Conservation (phyloP, 2,329 filamentous ascomycete species). For the Colletotrichum navitas region DNA sequence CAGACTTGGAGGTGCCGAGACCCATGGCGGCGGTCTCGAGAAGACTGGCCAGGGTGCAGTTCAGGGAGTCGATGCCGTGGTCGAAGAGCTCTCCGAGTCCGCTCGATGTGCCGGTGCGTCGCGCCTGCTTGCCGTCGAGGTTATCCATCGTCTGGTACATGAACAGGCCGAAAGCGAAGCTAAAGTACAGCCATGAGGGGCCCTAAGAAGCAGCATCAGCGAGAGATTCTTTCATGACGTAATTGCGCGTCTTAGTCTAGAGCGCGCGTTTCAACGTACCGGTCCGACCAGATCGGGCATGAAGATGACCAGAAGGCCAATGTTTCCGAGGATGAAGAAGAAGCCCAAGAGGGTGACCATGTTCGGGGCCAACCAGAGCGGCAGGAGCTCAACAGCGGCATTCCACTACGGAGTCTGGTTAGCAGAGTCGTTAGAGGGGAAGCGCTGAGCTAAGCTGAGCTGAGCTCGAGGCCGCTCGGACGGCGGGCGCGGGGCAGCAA, state of each 20-base stretch:
- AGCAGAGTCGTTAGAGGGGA: conserved; percentile 41
- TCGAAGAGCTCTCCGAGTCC: conserved; percentile 97
- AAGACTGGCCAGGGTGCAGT: conserved; percentile 93
- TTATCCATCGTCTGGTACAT: conserved; percentile 99
- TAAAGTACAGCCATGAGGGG: conserved; percentile 93
- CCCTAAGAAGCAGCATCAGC: conserved; percentile 63
- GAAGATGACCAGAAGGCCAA: conserved; percentile 78
- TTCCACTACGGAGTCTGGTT: conserved; percentile 80
- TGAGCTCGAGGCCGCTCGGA: conserved; percentile 30
- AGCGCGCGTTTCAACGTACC: conserved; percentile 63
- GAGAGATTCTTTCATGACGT: conserved; percentile 19
- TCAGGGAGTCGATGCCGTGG: conserved; percentile 97
- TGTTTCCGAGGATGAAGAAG: conserved; percentile 90
- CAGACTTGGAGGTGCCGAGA: conserved; percentile 84
- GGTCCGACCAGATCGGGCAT: conserved; percentile 93
- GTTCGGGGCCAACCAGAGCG: conserved; percentile 96
- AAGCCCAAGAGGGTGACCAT: conserved; percentile 97
- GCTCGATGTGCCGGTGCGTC: conserved; percentile 93
- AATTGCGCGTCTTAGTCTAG: conserved; percentile 34
- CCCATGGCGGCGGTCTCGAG: conserved; percentile 95
- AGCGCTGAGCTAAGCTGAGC: neutral
- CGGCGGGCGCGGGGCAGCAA: conserved; percentile 37
- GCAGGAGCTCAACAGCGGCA: conserved; percentile 89
- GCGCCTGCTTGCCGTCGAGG: conserved; percentile 96
- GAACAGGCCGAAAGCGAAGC: conserved; percentile 95